Conservation (phyloP, 192 early-diverging fungal species). For the Funneliformis mosseae region DNA sequence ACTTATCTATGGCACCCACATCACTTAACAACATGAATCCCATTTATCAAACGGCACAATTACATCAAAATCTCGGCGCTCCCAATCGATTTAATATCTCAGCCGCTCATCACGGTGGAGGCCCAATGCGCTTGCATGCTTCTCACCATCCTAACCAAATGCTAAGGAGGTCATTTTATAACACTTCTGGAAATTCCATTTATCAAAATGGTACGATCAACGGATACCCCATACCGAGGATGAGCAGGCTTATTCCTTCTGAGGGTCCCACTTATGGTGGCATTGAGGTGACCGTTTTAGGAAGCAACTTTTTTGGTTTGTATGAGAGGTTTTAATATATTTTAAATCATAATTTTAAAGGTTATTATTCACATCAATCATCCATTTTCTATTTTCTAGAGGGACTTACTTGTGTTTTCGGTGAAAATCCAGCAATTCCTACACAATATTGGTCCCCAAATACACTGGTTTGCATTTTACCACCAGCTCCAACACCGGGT, state of each 20-base stretch:
- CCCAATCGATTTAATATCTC: constrained; percentile 32
- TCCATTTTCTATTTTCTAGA: constrained; percentile 37
- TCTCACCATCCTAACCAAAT: background rate
- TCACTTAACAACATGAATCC: constrained; percentile 2
- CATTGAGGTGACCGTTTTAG: constrained; percentile 80
- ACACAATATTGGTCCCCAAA: constrained; percentile 80
- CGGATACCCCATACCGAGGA: constrained; percentile 48
- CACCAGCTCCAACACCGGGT: constrained; percentile 73
- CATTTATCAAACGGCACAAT: constrained; percentile 33
- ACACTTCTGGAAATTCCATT: constrained; percentile 26
- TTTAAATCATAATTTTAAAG: background rate
- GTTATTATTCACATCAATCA: background rate
- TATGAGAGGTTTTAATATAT: background rate
- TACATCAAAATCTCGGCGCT: constrained; percentile 35
- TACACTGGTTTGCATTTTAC: constrained; percentile 82
- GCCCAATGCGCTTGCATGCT: constrained; percentile 13
- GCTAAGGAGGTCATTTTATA: constrained; percentile 3
- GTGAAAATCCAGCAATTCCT: constrained; percentile 66
- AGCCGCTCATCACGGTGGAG: constrained; percentile 18
- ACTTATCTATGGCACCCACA: constrained; percentile 12
- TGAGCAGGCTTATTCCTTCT: constrained; percentile 77
- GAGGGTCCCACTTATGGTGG: constrained; percentile 89
- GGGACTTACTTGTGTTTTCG: constrained; percentile 72
- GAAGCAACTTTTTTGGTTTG: constrained; percentile 73
- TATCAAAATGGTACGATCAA: constrained; percentile 35